Evolutionary conservation across 352 stramenopile genomes (phyloP).

Genomic region (Pythium folliculosum): DNA sequence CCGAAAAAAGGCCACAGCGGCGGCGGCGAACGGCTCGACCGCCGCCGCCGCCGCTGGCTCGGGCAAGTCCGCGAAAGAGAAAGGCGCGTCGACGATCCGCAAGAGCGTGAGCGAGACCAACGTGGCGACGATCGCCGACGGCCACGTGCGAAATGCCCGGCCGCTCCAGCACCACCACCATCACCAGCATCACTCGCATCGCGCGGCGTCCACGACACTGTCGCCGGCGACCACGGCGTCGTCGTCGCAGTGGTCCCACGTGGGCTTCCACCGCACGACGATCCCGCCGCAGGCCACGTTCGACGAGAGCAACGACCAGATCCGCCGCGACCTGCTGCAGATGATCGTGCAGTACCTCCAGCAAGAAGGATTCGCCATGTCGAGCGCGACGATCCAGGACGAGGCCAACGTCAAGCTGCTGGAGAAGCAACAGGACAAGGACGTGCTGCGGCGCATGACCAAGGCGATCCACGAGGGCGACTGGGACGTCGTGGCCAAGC

Average conservation of each 20-base stretch:
- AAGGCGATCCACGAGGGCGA: conserved; percentile 82
- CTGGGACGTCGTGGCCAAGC: conserved; percentile 85
- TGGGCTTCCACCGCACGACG: conserved; percentile 83
- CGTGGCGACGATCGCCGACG: conserved; percentile 8
- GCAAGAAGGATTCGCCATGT: conserved; percentile 76
- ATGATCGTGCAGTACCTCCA: conserved; percentile 90
- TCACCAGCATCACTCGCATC: too few relatives aligned
- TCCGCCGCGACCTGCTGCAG: conserved; percentile 80
- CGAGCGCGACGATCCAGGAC: conserved; percentile 86
- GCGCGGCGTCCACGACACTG: conserved; percentile 3
- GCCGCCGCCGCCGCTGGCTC: neutral
- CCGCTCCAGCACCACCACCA: conserved; percentile 14
- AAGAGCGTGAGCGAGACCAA: conserved; percentile 31
- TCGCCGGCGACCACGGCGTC: neutral
- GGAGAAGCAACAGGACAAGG: conserved; percentile 69
- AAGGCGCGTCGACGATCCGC: conserved; percentile 15
- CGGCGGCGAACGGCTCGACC: neutral
- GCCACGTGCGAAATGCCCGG: neutral
- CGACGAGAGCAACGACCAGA: conserved; percentile 65
- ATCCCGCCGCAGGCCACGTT: conserved; percentile 84
- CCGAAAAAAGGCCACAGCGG: neutral
- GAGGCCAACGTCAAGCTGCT: conserved; percentile 85
- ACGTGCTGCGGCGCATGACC: conserved; percentile 71
- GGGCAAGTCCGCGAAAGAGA: neutral
- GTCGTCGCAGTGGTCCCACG: conserved; percentile 59